These are phyloP conservation scores for Colletotrichum gloeosporioides DNA, from an alignment of 2,329 filamentous ascomycete species.

Conservation along the genomic window DNA sequence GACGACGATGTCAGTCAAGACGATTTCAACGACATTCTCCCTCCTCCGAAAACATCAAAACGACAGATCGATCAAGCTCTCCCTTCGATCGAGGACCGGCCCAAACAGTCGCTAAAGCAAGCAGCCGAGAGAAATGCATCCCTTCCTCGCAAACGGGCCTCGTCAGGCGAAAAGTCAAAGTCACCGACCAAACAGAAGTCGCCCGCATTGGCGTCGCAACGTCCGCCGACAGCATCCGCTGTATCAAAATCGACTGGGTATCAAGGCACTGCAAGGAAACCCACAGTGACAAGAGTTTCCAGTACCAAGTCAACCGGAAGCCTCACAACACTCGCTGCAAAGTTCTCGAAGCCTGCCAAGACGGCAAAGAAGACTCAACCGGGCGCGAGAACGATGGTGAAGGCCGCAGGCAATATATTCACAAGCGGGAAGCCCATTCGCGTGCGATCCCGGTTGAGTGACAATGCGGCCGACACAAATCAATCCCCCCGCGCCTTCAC, in stretches of 20 bases:
- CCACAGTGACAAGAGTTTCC: background rate
- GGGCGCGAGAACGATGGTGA: slow-evolving; percentile 4
- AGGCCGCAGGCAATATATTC: slow-evolving; percentile 47
- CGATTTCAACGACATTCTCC: slow-evolving; percentile 15
- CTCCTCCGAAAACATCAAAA: slow-evolving; percentile 5
- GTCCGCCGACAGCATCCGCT: background rate
- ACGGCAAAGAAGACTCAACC: slow-evolving; percentile 13
- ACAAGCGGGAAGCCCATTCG: slow-evolving; percentile 44
- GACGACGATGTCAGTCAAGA: slow-evolving; percentile 4
- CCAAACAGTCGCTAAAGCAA: background rate
- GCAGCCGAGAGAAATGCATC: background rate
- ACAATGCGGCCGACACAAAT: slow-evolving; percentile 44
- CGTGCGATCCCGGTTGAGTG: slow-evolving; percentile 37
- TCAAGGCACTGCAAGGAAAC: slow-evolving; percentile 39
- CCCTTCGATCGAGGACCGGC: background rate
- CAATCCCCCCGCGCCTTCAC: slow-evolving; percentile 46
- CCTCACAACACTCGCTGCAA: background rate
- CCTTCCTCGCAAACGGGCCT: background rate
- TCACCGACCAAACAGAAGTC: background rate
- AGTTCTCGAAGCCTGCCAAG: slow-evolving; percentile 30
- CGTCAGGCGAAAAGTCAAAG: background rate
- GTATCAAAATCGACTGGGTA: slow-evolving; percentile 27
- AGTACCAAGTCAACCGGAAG: background rate
- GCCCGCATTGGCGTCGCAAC: background rate
- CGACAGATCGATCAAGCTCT: background rate